Evolutionary conservation across 2,329 filamentous ascomycete genomes (phyloP), one percentile per base, ranked within the genome.

Genomic region (Ceratocystis ficicola): DNA sequence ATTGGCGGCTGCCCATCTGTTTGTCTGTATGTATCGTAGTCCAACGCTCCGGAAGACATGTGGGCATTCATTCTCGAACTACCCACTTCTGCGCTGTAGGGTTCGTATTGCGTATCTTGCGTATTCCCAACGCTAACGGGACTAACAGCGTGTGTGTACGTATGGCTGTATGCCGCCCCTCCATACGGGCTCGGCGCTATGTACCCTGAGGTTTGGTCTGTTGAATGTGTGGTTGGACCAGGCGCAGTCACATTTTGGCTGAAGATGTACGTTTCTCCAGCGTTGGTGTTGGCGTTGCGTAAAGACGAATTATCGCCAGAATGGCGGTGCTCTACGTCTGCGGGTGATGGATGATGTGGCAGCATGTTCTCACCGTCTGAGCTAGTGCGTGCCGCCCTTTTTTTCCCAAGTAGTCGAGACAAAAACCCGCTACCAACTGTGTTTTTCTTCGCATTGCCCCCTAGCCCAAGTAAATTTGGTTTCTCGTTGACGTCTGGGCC

Each of bases 311-410:
- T 15, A 20, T 30, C 48, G 22, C 64, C 5, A 4, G 25, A 44
- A 10, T 44, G 20, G 10, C 28, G 66, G 2, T 60, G 71, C 64
- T 44, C 62, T 66, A 80, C 72, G 72, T 78, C 71, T 36, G 73
- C 72, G 1, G 77, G 77, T 10, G 72, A 73, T n/a, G 77, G 72
- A 70, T 78, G 77, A 69, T 72, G 71, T 6, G 77, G 77, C 2
- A 78, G 73, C 7, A 68, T 68, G 69, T 73, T 76, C 25, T 73
- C 71, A 30, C 72, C 70, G 36, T 73, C 70, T 30, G 68, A 64
- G 3, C 63, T 17, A 44, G 66, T 64, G 20, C 64, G 66, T 28
- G 44, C 15, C 25, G 57, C 61, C 25, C 66, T 68, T 32, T 73
- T 72, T 68, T 71, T 70, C 28, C 72, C 70, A 68, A 75, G 73